Base-by-base conservation (phyloP, 83 land plant genomes). In the Picea abies region DNA sequence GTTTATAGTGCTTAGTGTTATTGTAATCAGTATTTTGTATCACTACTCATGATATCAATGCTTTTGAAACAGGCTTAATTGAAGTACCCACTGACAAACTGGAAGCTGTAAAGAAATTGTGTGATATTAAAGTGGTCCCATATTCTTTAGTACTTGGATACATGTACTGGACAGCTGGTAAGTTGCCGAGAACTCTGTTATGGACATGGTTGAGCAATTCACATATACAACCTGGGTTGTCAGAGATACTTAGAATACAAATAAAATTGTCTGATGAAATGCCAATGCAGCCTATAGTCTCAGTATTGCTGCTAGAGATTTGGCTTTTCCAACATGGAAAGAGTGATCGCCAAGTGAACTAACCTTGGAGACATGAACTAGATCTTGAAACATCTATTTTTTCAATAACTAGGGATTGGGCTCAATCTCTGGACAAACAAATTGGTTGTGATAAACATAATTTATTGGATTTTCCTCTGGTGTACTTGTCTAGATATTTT, bases 111-210 rank as follows among this genome's bases (percentile, higher is more conserved):
- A 90, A 81, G 71, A 63, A 83, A 29, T 41, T 93, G 29, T 91
- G 91, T 56, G 79, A 86, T 66, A 78, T 94, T 84, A 94, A 93
- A 78, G 92, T 90, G 72, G 90, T 95, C 22, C 91, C 91, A 6
- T 87, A 95, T 84, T 88, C 91, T 4, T 39, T 95, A 63, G 90
- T 89, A 4, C 93, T 97, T 63, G 98, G 92, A 67, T 97, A 97
- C 90, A 85, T 91, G 1, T 95, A 95, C 80, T 97, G 96, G 96
- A 85, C 93, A 80, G 98, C 92, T 84, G 99, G 99, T 97, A 25
- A 79, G 86, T 60, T 65, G 44, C 75, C 3, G 6, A 65, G 35
- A 20, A 56, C 15, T 64, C 58, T 25, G 19, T 83, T 58, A 25
- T 39, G 35, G 35, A 35, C 35, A 35, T 35, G 56, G 8, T 37